phyloP scores from a whole-genome alignment of 2,329 filamentous ascomycete genomes.

The Penicillium sp. region DNA sequence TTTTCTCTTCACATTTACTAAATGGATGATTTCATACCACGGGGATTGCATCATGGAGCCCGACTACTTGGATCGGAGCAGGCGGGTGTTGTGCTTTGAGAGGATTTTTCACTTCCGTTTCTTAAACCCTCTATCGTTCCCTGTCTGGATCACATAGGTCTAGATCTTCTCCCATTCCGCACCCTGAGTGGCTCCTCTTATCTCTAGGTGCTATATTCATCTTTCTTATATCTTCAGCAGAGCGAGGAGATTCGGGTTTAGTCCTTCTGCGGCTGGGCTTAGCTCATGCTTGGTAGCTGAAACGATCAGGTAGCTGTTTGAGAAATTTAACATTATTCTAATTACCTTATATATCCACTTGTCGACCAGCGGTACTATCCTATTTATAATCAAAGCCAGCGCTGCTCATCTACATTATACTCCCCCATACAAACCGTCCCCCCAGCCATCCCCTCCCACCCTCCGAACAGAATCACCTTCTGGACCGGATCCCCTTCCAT shows the following conservation, averaged over 20 bases:
- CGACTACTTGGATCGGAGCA: slow-evolving; percentile 22
- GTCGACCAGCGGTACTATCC: no score
- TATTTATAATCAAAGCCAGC: not conserved
- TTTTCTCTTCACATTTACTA: not conserved
- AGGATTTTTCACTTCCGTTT: not conserved
- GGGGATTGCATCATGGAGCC: slow-evolving; percentile 22
- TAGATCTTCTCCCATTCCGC: not conserved
- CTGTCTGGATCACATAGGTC: not conserved
- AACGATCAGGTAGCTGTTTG: slow-evolving; percentile 4
- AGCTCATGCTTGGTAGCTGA: not conserved
- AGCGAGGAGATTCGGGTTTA: not conserved
- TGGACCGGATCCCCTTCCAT: slow-evolving; percentile 8
- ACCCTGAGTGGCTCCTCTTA: slow-evolving; percentile 17
- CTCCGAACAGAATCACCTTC: slow-evolving; percentile 7
- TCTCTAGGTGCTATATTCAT: slow-evolving; percentile 15
- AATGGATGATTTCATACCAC: slow-evolving; percentile 14
- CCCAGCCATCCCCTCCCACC: not conserved
- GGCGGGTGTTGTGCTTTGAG: slow-evolving; percentile 18
- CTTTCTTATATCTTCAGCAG: slow-evolving; percentile 11
- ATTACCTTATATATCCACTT: not conserved
- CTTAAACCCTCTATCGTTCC: slow-evolving; percentile 1
- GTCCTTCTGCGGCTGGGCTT: not conserved
- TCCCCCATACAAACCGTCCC: slow-evolving; percentile 1
- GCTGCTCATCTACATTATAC: not conserved
- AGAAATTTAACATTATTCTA: slow-evolving; percentile 9